Evolutionary conservation across 768 basidiomycete genomes (phyloP).

Genomic region (Amanita muscaria): DNA sequence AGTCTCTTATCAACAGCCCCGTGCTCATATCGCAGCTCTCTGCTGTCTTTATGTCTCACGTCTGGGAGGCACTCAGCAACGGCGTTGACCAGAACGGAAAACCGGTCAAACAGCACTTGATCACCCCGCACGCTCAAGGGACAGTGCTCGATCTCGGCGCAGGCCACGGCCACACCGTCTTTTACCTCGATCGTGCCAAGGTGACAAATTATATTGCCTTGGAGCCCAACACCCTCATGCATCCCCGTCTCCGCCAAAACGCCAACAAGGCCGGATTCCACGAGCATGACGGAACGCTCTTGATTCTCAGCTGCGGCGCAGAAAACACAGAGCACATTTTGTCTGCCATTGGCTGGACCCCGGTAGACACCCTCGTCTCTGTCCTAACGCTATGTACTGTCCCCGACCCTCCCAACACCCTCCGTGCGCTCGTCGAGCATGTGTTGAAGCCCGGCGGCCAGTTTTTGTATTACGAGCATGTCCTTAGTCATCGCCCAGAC

Average conservation of each 20-base stretch:
- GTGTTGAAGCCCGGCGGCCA: constrained; percentile 57
- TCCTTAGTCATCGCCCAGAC: constrained; percentile 40
- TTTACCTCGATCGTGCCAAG: constrained; percentile 45
- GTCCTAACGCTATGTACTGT: constrained; percentile 61
- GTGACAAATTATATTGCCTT: constrained; percentile 64
- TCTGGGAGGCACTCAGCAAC: constrained; percentile 46
- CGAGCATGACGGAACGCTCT: constrained; percentile 42
- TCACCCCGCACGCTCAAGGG: constrained; percentile 47
- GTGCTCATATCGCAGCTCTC: constrained; percentile 40
- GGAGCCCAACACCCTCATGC: constrained; percentile 65
- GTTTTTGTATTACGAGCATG: constrained; percentile 65
- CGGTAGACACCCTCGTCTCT: constrained; percentile 55
- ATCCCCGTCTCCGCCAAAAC: constrained; percentile 37
- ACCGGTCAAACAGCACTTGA: constrained; percentile 35
- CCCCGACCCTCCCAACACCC: constrained; percentile 41
- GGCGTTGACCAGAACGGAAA: constrained; percentile 35
- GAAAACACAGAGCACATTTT: constrained; percentile 46
- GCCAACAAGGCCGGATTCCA: constrained; percentile 45
- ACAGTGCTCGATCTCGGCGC: constrained; percentile 63
- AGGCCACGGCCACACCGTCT: constrained; percentile 54
- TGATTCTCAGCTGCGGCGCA: constrained; percentile 56
- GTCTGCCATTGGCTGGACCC: constrained; percentile 20
- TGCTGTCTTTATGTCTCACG: constrained; percentile 45
- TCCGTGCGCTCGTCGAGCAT: constrained; percentile 37
- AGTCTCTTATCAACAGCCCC: constrained; percentile 31